Evolutionary conservation across 805 yeast genomes (phyloP).

Genomic region (Cyberlindnera bimundalis): DNA sequence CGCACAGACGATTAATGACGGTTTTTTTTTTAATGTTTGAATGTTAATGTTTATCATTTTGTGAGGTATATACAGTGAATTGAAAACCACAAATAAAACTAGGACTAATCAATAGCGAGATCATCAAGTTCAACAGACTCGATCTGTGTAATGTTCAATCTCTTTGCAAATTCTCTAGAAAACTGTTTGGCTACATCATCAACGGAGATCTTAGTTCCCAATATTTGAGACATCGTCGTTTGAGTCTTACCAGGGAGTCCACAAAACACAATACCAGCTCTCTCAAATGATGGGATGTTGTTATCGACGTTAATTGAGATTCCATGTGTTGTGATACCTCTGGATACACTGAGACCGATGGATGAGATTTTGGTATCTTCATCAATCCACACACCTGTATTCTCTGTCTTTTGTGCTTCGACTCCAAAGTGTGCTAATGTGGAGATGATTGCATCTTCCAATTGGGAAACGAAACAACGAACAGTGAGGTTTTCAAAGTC

Average conservation of each 20-base stretch:
- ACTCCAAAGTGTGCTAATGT: conserved; percentile 42
- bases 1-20: no score
- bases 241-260: conserved; percentile 68
- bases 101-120: conserved; percentile 22
- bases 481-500: conserved; percentile 55
- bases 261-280: conserved; percentile 68
- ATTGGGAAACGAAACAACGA: conserved; percentile 60
- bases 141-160: conserved; percentile 35
- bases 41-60: no score
- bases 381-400: conserved; percentile 88
- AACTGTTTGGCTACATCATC: conserved; percentile 42
- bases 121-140: conserved; percentile 37
- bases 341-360: conserved; percentile 81
- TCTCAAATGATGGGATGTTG: conserved; percentile 66
- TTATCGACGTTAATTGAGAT: conserved; percentile 76
- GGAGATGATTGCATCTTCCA: conserved; percentile 55
- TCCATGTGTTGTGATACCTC: conserved; percentile 88
- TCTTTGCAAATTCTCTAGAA: conserved; percentile 40
- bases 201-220: conserved; percentile 20
- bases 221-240: conserved; percentile 42
- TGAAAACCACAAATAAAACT: no score
- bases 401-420: conserved; percentile 45
- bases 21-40: no score
- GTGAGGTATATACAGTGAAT: no score
- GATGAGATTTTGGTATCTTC: conserved; percentile 70